Conservation (phyloP, 108 stramenopile species). For the Cyclostephanos invisitatus region DNA sequence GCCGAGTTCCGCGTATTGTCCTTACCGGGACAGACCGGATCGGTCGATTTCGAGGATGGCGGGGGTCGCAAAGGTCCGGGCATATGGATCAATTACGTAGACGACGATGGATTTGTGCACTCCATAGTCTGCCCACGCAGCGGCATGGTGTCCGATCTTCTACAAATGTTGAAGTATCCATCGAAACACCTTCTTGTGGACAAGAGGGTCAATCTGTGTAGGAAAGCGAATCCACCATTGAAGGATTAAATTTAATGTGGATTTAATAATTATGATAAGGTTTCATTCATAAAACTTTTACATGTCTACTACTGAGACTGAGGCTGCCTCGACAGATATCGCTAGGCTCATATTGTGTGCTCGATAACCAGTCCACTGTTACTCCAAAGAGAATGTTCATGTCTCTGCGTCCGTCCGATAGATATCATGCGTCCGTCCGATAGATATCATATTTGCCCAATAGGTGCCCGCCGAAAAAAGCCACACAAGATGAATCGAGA, state of each 20-base stretch:
- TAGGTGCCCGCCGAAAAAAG: no score
- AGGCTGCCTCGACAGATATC: no score
- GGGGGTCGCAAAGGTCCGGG: slow-evolving; percentile 33
- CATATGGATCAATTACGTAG: slow-evolving; percentile 56
- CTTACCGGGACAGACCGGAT: slow-evolving; percentile 41
- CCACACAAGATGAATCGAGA: no score
- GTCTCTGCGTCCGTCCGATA: no score
- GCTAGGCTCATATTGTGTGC: no score
- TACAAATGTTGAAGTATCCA: slow-evolving; percentile 30
- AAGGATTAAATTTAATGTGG: not conserved
- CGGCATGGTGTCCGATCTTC: slow-evolving; percentile 44
- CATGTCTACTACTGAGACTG: no score
- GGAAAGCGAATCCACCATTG: slow-evolving; percentile 34
- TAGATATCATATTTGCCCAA: no score
- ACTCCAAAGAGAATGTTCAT: no score
- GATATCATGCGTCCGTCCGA: no score
- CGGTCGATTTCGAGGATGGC: slow-evolving; percentile 38
- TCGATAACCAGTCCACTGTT: no score
- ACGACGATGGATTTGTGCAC: slow-evolving; percentile 34
- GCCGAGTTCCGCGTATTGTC: slow-evolving; percentile 33
- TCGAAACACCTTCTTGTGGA: slow-evolving; percentile 36
- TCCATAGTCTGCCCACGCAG: slow-evolving; percentile 30
- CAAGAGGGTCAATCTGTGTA: slow-evolving; percentile 43
- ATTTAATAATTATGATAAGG: not conserved
- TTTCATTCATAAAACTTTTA: no score